phyloP scores from a whole-genome alignment of 148 eudicot genomes.

The Persicaria tinctoria region DNA sequence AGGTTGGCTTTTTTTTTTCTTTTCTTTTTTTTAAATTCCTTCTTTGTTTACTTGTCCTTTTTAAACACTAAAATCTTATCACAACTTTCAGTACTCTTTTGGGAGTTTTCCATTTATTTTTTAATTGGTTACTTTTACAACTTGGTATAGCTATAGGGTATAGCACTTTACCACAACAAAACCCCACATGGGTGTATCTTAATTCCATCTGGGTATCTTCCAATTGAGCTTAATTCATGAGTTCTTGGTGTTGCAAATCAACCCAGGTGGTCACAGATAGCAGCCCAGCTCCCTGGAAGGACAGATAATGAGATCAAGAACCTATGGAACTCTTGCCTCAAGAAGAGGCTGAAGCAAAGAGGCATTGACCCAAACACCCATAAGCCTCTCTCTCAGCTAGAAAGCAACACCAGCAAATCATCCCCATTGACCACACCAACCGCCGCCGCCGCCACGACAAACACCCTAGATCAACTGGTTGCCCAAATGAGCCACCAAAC shows the following conservation, averaged over 20 bases:
- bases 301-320: conserved; percentile 94
- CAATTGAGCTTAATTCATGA: neutral
- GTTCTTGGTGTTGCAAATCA: neutral
- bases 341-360: conserved; percentile 80
- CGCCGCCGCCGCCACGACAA: neutral
- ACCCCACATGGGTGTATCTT: neutral
- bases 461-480: conserved; percentile 6
- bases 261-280: conserved; percentile 91
- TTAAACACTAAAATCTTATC: neutral
- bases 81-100: neutral
- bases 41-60: neutral
- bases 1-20: conserved; percentile 31
- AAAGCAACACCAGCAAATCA: conserved; percentile 16
- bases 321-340: conserved; percentile 83
- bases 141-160: neutral
- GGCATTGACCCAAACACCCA: conserved; percentile 94
- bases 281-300: conserved; percentile 84
- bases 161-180: neutral
- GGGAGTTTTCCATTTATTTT: neutral
- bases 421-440: conserved; percentile 1
- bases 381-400: conserved; percentile 61
- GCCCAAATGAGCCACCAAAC: conserved; percentile 4
- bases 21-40: neutral
- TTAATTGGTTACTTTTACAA: neutral
- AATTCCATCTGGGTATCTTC: neutral